Evolutionary conservation across 2,329 filamentous ascomycete genomes (phyloP).

Genomic region (Sporothrix brasiliensis): DNA sequence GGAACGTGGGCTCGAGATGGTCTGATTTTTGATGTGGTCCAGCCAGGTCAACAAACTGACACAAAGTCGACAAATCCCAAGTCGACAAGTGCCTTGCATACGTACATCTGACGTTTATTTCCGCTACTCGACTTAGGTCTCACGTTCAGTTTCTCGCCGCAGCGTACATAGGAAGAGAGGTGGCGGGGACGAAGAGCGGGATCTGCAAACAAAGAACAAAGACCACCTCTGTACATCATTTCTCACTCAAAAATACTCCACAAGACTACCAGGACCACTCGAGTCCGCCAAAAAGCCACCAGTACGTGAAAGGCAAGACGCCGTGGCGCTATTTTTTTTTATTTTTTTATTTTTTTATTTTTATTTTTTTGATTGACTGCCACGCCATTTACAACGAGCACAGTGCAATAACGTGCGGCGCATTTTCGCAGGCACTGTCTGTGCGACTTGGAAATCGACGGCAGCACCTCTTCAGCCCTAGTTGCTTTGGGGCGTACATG

Average conservation of each 20-base stretch:
- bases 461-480: background rate
- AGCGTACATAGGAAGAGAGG: too few relatives aligned
- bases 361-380: background rate
- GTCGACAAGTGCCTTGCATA: too few relatives aligned
- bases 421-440: background rate
- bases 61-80: too few relatives aligned
- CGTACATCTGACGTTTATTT: too few relatives aligned
- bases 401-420: constrained; percentile 12
- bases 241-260: too few relatives aligned
- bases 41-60: too few relatives aligned
- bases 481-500: background rate
- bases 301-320: constrained; percentile 13
- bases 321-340: background rate
- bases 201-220: background rate
- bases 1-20: too few relatives aligned
- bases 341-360: background rate
- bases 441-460: constrained; percentile 5
- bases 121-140: too few relatives aligned
- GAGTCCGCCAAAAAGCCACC: background rate
- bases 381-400: background rate
- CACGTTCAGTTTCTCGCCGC: too few relatives aligned
- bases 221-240: background rate
- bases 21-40: too few relatives aligned
- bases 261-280: too few relatives aligned
- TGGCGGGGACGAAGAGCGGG: background rate